Evolutionary conservation across 371 early-diverging fungal species (phyloP).

Genomic region (Saksenaea oblongispora): DNA sequence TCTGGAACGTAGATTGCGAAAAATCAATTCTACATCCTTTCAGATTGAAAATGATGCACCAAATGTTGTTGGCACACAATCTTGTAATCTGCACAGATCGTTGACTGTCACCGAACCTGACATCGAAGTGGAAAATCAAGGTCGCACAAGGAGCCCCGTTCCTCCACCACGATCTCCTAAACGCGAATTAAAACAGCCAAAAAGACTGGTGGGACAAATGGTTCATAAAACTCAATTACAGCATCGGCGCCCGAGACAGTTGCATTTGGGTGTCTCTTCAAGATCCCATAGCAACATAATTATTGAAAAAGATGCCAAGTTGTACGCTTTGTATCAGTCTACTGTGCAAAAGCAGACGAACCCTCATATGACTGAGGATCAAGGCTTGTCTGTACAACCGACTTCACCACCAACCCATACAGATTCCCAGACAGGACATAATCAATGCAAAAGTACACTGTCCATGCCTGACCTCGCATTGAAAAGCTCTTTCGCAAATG

Average conservation of each 20-base stretch:
- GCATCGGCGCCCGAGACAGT: neutral
- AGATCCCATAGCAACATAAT: neutral
- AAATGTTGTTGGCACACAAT: neutral
- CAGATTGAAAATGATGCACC: neutral
- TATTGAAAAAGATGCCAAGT: conserved; percentile 15
- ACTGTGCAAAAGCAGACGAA: conserved; percentile 8
- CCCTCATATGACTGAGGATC: neutral
- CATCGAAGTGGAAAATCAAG: neutral
- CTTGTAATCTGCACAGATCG: neutral
- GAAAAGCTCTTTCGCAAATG: neutral
- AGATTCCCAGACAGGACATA: neutral
- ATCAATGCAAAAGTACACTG: too few relatives aligned
- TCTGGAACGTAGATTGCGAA: neutral
- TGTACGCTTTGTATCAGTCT: conserved; percentile 14
- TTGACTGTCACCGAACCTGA: neutral
- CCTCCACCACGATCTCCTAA: neutral
- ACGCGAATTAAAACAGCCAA: neutral
- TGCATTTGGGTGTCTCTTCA: neutral
- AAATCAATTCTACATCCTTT: neutral
- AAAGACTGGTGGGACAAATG: neutral
- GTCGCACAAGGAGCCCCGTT: neutral
- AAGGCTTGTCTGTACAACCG: neutral
- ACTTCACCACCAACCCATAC: neutral
- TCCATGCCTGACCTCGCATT: too few relatives aligned
- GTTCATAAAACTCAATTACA: neutral